Conservation (phyloP, 139 green algal species). For the Tetratostichococcus sp. region DNA sequence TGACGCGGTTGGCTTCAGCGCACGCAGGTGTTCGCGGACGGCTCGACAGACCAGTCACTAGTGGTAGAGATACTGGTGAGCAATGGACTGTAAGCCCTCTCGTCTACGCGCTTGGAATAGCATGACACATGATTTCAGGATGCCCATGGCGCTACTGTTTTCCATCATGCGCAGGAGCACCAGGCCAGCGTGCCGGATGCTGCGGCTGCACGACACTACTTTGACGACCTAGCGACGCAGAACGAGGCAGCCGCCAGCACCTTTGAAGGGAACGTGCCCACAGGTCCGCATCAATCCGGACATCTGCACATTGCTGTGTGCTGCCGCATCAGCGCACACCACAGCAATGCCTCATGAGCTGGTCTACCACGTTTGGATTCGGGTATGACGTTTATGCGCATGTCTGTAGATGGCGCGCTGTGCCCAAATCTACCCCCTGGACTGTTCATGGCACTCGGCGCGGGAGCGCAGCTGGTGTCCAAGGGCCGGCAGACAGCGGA, state of each 20-base stretch:
- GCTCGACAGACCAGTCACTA: conserved; percentile 53
- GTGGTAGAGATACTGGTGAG: conserved; percentile 61
- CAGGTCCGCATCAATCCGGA: neutral
- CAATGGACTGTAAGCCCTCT: neutral
- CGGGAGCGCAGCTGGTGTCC: conserved; percentile 30
- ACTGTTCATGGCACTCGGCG: conserved; percentile 10
- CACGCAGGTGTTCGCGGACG: conserved; percentile 56
- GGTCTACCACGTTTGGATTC: no score
- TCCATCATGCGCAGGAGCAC: conserved; percentile 24
- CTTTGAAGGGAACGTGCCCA: conserved; percentile 7
- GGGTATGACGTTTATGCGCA: neutral
- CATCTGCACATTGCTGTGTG: no score
- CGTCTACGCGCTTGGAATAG: no score
- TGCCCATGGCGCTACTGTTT: neutral
- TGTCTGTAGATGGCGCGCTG: neutral
- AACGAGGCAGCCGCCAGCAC: conserved; percentile 38
- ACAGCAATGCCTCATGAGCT: no score
- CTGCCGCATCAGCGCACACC: no score
- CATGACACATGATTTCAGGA: neutral
- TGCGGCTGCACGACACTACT: conserved; percentile 24
- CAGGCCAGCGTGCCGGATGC: conserved; percentile 23
- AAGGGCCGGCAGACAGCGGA: conserved; percentile 17
- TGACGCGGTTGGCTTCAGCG: no score
- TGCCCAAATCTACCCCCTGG: conserved; percentile 18
- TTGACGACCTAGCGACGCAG: conserved; percentile 41